These are phyloP conservation scores for Stagonosporopsis rhizophila DNA, from an alignment of 2,329 filamentous ascomycete genomes.

Conservation along the genomic window DNA sequence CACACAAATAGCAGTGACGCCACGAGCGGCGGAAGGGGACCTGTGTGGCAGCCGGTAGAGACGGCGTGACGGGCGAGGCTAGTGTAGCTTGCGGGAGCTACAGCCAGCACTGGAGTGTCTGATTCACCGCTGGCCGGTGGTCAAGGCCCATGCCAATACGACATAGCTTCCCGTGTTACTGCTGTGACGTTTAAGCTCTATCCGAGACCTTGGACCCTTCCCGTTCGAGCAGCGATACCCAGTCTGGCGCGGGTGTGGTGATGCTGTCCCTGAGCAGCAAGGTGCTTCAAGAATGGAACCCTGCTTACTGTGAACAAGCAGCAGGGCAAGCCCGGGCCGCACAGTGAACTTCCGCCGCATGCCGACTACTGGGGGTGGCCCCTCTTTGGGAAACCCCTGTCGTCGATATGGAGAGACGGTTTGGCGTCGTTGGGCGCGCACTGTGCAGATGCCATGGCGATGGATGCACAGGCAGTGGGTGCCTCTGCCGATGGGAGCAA, in stretches of 20 bases:
- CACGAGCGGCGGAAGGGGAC: slow-evolving; percentile 39
- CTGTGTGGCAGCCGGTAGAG: slow-evolving; percentile 43
- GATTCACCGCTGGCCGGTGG: slow-evolving; percentile 41
- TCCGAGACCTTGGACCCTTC: slow-evolving; percentile 34
- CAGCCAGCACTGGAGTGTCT: slow-evolving; percentile 35
- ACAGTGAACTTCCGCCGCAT: slow-evolving; percentile 25
- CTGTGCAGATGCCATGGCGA: slow-evolving; percentile 17
- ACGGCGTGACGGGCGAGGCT: slow-evolving; percentile 45
- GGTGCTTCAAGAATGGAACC: slow-evolving; percentile 20
- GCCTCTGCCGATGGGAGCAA: slow-evolving; percentile 8
- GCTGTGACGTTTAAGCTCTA: slow-evolving; percentile 38
- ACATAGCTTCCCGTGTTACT: slow-evolving; percentile 51
- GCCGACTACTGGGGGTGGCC: slow-evolving; percentile 25
- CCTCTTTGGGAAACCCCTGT: slow-evolving; percentile 26
- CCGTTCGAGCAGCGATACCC: slow-evolving; percentile 25
- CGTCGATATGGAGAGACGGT: slow-evolving; percentile 28
- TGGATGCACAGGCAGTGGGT: slow-evolving; percentile 9
- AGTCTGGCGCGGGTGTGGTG: slow-evolving; percentile 25
- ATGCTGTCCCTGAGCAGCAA: slow-evolving; percentile 22
- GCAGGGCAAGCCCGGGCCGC: slow-evolving; percentile 32
- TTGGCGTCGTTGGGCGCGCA: slow-evolving; percentile 37
- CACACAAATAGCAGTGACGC: slow-evolving; percentile 49
- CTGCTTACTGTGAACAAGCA: slow-evolving; percentile 21
- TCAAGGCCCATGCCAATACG: slow-evolving; percentile 47
- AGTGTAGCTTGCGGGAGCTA: slow-evolving; percentile 51